Evolutionary conservation across 1,284 basidiomycete genomes (phyloP).

Genomic region (Cutaneotrichosporon cavernicola): DNA sequence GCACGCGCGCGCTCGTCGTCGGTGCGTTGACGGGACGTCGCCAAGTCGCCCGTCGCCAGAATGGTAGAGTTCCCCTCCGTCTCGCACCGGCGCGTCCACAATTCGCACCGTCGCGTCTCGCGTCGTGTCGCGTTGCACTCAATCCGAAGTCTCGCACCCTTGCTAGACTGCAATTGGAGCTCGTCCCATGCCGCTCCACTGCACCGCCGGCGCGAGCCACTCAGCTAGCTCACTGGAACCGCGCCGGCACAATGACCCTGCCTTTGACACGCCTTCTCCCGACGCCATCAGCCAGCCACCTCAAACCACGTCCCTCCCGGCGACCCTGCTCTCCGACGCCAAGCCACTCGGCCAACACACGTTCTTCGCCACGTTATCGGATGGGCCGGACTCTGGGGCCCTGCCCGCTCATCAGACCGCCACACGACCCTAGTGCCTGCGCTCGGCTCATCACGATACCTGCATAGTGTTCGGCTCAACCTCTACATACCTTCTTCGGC

Average conservation of each 20-base stretch:
- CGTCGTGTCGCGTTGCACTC: not conserved
- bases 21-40: not conserved
- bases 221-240: not conserved
- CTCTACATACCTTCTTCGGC: not conserved
- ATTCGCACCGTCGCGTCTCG: not conserved
- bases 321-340: not conserved
- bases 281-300: not conserved
- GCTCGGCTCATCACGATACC: constrained; percentile 1
- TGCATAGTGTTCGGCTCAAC: not conserved
- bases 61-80: too few relatives aligned
- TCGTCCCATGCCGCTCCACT: not conserved
- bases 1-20: not conserved
- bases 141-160: not conserved
- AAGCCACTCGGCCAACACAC: not conserved
- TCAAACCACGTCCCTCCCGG: too few relatives aligned
- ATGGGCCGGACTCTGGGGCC: not conserved
- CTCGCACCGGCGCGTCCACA: too few relatives aligned
- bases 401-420: not conserved
- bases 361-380: not conserved
- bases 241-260: not conserved
- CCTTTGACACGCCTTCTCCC: not conserved
- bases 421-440: not conserved
- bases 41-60: not conserved
- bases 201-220: not conserved
- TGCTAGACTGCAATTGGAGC: not conserved